phyloP scores from a whole-genome alignment of 2,329 filamentous ascomycete species.

The Penicillium sp. region DNA sequence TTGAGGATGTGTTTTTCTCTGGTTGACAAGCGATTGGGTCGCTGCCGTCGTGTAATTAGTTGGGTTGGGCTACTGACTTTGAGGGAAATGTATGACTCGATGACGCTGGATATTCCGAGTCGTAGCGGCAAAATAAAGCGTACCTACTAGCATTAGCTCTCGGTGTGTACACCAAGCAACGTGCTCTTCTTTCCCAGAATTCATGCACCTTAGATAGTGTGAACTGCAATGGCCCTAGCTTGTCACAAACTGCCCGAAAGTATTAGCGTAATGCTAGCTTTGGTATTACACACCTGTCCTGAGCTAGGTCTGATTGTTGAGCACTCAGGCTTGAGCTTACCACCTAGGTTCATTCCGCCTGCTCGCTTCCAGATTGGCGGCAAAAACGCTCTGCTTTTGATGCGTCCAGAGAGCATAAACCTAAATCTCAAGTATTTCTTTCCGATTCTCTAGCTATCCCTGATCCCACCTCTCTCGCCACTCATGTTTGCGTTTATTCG shows the following conservation, averaged over 20 bases:
- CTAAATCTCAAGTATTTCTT: no score
- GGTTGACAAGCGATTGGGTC: neutral
- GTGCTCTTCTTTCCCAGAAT: neutral
- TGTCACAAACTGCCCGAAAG: no score
- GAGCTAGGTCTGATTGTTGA: no score
- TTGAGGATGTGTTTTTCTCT: neutral
- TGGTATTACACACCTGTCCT: no score
- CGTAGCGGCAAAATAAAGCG: neutral
- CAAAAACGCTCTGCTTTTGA: no score
- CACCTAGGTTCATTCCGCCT: no score
- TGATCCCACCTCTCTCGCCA: neutral
- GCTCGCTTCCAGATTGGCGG: no score
- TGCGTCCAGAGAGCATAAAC: no score
- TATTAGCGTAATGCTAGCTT: no score
- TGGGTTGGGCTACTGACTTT: conserved; percentile 15
- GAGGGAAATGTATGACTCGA: conserved; percentile 24
- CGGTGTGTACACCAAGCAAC: neutral
- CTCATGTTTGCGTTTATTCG: neutral
- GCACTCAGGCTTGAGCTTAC: no score
- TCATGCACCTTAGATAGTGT: neutral
- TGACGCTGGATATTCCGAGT: conserved; percentile 4
- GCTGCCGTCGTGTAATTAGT: conserved; percentile 26
- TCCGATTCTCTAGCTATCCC: neutral
- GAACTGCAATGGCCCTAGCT: neutral
- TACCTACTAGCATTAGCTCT: neutral